These are phyloP conservation scores for Herpetomonas samuelpessoai DNA, from an alignment of 208 protist species.

Conservation along the genomic window DNA sequence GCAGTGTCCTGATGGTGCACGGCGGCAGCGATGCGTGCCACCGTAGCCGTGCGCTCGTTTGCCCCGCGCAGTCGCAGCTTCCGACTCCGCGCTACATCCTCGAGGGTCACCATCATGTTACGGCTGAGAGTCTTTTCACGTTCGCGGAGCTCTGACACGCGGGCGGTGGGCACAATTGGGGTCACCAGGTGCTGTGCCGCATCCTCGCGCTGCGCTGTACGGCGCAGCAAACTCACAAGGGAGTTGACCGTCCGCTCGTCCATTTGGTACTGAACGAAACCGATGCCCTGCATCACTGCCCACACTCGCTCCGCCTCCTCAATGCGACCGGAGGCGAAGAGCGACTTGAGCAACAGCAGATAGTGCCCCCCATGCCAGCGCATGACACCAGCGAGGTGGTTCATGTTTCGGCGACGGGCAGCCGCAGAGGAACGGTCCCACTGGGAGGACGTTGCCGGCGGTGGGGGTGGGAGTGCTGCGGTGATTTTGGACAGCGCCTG, in stretches of 20 bases:
- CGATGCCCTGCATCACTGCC: slow-evolving; percentile 62
- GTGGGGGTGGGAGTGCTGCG: slow-evolving; percentile 24
- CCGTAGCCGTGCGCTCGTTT: slow-evolving; percentile 30
- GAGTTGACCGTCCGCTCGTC: slow-evolving; percentile 50
- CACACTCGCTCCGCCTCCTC: slow-evolving; percentile 56
- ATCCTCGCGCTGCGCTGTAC: slow-evolving; percentile 3
- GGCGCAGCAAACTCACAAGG: slow-evolving; percentile 45
- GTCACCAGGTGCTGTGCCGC: background rate
- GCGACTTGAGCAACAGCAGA: slow-evolving; percentile 62
- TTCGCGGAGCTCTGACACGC: slow-evolving; percentile 3
- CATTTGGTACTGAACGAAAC: slow-evolving; percentile 61
- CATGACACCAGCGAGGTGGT: slow-evolving; percentile 41
- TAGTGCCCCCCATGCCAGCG: slow-evolving; percentile 72
- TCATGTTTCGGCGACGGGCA: background rate
- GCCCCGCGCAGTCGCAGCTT: slow-evolving; percentile 22
- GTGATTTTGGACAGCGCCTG: slow-evolving; percentile 26
- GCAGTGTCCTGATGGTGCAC: slow-evolving; percentile 15
- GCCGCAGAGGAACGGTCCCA: slow-evolving; percentile 3
- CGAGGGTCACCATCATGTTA: slow-evolving; percentile 43
- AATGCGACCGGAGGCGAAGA: slow-evolving; percentile 47
- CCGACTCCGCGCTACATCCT: slow-evolving; percentile 35
- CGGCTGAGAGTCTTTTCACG: slow-evolving; percentile 39
- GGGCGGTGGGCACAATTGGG: background rate
- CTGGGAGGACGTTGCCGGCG: background rate
- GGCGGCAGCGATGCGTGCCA: slow-evolving; percentile 39